phyloP scores from a whole-genome alignment of 306 rosid genomes.

The Ormosia semicastrata region DNA sequence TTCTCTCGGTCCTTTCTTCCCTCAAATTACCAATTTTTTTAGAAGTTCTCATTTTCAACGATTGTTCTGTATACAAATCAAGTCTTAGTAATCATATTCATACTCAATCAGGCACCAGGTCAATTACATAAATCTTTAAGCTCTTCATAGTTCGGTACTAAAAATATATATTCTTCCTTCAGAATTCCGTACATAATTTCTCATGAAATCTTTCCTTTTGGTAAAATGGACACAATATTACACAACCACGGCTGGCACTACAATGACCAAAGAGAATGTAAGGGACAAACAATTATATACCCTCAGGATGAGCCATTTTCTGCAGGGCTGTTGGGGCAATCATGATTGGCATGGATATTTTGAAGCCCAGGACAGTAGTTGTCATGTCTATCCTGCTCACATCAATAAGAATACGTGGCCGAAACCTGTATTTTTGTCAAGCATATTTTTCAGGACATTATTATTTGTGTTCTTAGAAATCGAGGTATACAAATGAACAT shows the following conservation, averaged over 20 bases:
- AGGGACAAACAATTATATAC: slow-evolving; percentile 40
- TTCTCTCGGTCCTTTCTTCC: not conserved
- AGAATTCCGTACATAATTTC: not conserved
- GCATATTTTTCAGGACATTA: slow-evolving; percentile 17
- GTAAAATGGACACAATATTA: not conserved
- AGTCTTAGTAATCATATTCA: not conserved
- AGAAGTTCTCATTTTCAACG: not conserved
- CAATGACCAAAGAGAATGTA: not conserved
- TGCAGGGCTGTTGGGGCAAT: slow-evolving; percentile 95
- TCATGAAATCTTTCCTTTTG: not conserved
- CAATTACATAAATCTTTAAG: not conserved
- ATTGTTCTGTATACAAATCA: not conserved
- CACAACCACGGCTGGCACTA: not conserved
- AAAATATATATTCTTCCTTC: not conserved
- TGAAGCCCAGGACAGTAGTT: slow-evolving; percentile 88
- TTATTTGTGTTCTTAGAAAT: not conserved
- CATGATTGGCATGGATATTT: slow-evolving; percentile 98
- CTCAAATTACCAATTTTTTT: not conserved
- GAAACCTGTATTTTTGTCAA: slow-evolving; percentile 57
- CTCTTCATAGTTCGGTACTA: not conserved
- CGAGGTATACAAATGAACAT: not conserved
- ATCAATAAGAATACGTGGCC: slow-evolving; percentile 94
- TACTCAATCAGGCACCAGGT: not conserved
- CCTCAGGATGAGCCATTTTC: slow-evolving; percentile 99
- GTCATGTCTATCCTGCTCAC: slow-evolving; percentile 92